Conservation (phyloP, 2,329 filamentous ascomycete genomes). For the Phialophora tarda region DNA sequence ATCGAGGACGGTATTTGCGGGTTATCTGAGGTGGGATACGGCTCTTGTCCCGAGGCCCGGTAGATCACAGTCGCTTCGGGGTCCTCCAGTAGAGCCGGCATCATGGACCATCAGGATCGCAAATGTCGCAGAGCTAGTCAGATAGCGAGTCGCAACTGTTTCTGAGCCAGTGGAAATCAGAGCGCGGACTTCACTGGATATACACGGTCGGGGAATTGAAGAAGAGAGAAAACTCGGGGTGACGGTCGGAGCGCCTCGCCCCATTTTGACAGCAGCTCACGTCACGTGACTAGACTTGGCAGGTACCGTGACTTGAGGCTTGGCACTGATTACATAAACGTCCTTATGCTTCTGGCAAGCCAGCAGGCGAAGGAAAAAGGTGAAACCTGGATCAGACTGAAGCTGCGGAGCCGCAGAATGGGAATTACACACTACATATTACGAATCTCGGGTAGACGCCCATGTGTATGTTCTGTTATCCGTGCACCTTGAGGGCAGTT, state of each 20-base stretch:
- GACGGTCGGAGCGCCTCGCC: slow-evolving; percentile 1
- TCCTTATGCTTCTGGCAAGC: too few relatives aligned
- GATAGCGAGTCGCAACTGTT: background rate
- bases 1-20: slow-evolving; percentile 72
- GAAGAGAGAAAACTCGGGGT: slow-evolving; percentile 22
- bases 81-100: slow-evolving; percentile 81
- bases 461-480: background rate
- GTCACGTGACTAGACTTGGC: slow-evolving; percentile 19
- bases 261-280: slow-evolving; percentile 20
- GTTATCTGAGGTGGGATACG: slow-evolving; percentile 67
- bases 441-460: background rate
- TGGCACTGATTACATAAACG: background rate
- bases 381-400: background rate
- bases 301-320: background rate
- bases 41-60: slow-evolving; percentile 68
- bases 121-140: slow-evolving; percentile 2
- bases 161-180: slow-evolving; percentile 11
- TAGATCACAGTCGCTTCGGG: slow-evolving; percentile 73
- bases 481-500: background rate
- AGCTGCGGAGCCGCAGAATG: background rate
- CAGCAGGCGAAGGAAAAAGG: background rate
- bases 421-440: slow-evolving; percentile 7
- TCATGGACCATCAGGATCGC: slow-evolving; percentile 45
- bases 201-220: slow-evolving; percentile 2
- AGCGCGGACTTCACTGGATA: slow-evolving; percentile 3